A percentile compares a stretch with the other conserved stretches of the same genome.
phyloP scores from a whole-genome alignment of 2,329 filamentous ascomycete genomes.

The Helicocarpus griseus region DNA sequence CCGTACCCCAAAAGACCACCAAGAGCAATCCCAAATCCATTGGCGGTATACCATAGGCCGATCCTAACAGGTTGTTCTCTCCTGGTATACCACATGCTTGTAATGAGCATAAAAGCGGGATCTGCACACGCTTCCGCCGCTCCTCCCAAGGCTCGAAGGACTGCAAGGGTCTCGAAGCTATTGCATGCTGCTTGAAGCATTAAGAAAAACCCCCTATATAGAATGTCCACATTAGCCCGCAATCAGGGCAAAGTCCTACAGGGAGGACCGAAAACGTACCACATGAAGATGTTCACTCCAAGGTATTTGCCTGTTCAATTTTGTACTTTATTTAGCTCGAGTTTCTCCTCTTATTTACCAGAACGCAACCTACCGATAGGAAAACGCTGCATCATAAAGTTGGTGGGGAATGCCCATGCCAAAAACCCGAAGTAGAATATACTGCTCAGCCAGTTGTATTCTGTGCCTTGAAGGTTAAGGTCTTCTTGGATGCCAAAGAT shows the following conservation, averaged over 20 bases:
- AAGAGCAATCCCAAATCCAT: constrained; percentile 50
- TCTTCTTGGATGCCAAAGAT: constrained; percentile 55
- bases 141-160: constrained; percentile 48
- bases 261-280: constrained; percentile 24
- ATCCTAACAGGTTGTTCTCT: constrained; percentile 53
- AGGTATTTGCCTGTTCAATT: constrained; percentile 39
- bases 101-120: constrained; percentile 55
- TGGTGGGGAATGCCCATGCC: constrained; percentile 46
- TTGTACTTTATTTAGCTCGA: background rate
- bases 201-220: constrained; percentile 36
- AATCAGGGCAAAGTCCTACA: background rate
- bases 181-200: constrained; percentile 46
- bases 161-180: constrained; percentile 47
- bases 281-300: constrained; percentile 49
- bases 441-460: constrained; percentile 49
- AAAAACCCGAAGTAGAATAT: constrained; percentile 50
- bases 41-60: constrained; percentile 50
- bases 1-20: constrained; percentile 50
- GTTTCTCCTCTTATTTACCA: background rate
- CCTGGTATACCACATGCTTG: constrained; percentile 56
- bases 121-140: constrained; percentile 49
- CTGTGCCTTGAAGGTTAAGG: constrained; percentile 44
- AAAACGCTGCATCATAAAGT: constrained; percentile 43
- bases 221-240: background rate
- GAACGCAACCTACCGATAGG: constrained; percentile 35